Evolutionary conservation across 2,329 filamentous ascomycete species (phyloP).

Genomic region (Ophiosphaerella herpotricha): DNA sequence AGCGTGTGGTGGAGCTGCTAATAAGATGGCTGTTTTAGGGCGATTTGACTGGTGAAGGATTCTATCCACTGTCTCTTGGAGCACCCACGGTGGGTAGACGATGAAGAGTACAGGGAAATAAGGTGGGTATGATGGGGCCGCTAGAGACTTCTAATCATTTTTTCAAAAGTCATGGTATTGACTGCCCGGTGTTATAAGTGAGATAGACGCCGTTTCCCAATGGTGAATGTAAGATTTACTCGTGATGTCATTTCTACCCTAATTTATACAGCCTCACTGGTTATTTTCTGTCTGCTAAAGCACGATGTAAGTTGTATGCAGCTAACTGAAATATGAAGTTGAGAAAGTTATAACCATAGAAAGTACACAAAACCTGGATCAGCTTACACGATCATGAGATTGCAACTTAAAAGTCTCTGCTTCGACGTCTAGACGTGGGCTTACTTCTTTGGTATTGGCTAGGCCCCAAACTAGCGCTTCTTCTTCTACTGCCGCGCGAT

Average conservation of each 20-base stretch:
- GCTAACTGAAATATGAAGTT: not conserved
- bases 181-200: too few species aligned
- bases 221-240: too few species aligned
- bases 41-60: too few species aligned
- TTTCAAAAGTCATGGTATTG: too few species aligned
- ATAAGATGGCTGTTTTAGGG: too few species aligned
- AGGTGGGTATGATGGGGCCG: too few species aligned
- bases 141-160: too few species aligned
- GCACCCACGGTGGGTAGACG: too few species aligned
- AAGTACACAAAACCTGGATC: not conserved
- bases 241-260: not conserved
- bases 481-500: constrained; percentile 25
- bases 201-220: too few species aligned
- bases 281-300: not conserved
- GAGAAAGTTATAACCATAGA: not conserved
- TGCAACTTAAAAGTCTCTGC: constrained; percentile 30
- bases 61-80: too few species aligned
- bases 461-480: constrained; percentile 34
- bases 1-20: not conserved
- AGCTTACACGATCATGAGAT: constrained; percentile 17
- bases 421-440: constrained; percentile 26
- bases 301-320: not conserved
- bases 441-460: constrained; percentile 20
- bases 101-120: too few species aligned
- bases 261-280: not conserved